These are phyloP conservation scores for Leccinellum rugosiceps DNA, from an alignment of 768 basidiomycete species.

Conservation along the genomic window DNA sequence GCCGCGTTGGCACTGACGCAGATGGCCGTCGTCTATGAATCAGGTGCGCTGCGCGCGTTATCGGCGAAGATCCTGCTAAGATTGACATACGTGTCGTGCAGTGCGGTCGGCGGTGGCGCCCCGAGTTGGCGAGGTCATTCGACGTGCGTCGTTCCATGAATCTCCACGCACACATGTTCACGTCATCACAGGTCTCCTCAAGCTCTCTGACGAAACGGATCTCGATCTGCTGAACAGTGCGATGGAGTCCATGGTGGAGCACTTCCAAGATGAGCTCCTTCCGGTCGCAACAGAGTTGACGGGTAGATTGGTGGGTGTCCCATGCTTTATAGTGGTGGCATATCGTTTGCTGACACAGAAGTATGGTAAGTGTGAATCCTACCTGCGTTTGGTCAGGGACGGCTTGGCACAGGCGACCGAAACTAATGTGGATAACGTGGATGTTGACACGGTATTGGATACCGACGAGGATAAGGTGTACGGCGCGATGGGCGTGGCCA, in stretches of 20 bases:
- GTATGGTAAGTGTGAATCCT: slow-evolving; percentile 66
- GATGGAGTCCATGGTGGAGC: slow-evolving; percentile 85
- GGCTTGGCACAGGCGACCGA: slow-evolving; percentile 51
- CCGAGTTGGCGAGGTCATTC: slow-evolving; percentile 83
- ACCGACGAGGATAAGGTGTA: slow-evolving; percentile 84
- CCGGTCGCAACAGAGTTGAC: slow-evolving; percentile 62
- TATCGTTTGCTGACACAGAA: background rate
- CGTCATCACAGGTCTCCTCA: slow-evolving; percentile 63
- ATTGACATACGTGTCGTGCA: slow-evolving; percentile 21
- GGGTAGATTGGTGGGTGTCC: slow-evolving; percentile 60
- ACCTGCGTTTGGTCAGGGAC: slow-evolving; percentile 74
- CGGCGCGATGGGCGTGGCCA: slow-evolving; percentile 82
- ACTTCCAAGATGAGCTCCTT: slow-evolving; percentile 77
- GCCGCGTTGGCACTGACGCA: slow-evolving; percentile 79
- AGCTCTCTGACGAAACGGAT: slow-evolving; percentile 88
- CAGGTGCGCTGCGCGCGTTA: slow-evolving; percentile 41
- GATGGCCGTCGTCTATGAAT: slow-evolving; percentile 60
- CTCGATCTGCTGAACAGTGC: slow-evolving; percentile 77
- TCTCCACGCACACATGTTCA: background rate
- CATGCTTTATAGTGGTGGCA: background rate
- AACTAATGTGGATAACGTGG: slow-evolving; percentile 44
- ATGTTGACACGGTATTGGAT: slow-evolving; percentile 55
- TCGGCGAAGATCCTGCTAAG: background rate
- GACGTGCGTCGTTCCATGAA: slow-evolving; percentile 46
- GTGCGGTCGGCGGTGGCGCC: slow-evolving; percentile 70